Conservation (phyloP, 2,329 filamentous ascomycete species). For the Cryphonectria japonica region DNA sequence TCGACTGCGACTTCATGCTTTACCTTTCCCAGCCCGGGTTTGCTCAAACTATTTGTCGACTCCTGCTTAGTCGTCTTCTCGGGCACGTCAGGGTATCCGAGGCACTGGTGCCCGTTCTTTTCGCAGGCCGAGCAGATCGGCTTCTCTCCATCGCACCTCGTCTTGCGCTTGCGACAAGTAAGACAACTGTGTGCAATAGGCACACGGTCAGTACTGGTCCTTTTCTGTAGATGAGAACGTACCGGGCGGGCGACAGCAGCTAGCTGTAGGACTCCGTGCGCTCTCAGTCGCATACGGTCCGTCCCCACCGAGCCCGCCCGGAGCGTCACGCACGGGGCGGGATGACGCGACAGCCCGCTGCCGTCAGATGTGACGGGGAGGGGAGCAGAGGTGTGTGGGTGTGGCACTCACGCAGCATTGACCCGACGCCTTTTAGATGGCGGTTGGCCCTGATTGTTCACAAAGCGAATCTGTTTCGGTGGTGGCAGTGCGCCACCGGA, state of each 20-base stretch:
- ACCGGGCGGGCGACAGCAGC: background rate
- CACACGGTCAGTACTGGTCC: slow-evolving; percentile 9
- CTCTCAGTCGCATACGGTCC: background rate
- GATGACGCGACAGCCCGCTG: slow-evolving; percentile 19
- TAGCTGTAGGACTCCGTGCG: background rate
- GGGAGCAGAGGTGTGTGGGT: background rate
- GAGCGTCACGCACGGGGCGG: background rate
- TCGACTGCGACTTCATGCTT: slow-evolving; percentile 8
- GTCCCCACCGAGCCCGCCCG: background rate
- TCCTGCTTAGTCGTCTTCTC: slow-evolving; percentile 51
- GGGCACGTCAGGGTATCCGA: slow-evolving; percentile 64
- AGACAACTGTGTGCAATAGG: slow-evolving; percentile 55
- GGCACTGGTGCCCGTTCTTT: slow-evolving; percentile 70
- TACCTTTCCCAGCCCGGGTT: slow-evolving; percentile 31
- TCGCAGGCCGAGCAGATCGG: slow-evolving; percentile 73
- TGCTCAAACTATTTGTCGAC: slow-evolving; percentile 20
- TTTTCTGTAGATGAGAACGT: background rate
- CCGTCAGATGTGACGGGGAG: slow-evolving; percentile 22
- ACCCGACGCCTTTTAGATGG: slow-evolving; percentile 79
- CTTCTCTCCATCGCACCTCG: slow-evolving; percentile 73
- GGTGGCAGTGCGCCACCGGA: slow-evolving; percentile 48
- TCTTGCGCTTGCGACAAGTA: slow-evolving; percentile 77
- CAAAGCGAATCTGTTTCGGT: slow-evolving; percentile 72
- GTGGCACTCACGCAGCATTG: slow-evolving; percentile 69
- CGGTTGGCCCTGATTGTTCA: slow-evolving; percentile 80